Evolutionary conservation across 1,139 yeast species (phyloP), one percentile per base, ranked within the genome.

Genomic region (Lodderomyces parapsilosis): DNA sequence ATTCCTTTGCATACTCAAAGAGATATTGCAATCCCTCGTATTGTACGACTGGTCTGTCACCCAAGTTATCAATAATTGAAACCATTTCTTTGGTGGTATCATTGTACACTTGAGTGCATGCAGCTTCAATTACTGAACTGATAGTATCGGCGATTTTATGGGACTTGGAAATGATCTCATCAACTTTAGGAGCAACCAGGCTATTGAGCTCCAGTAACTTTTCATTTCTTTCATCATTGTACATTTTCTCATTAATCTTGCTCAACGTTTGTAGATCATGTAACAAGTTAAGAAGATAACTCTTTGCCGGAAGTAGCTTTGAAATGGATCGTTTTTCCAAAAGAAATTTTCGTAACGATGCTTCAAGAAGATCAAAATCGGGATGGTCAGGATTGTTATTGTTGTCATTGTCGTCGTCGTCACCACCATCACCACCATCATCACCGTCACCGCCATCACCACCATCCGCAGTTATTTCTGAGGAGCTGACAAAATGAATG

Each of bases 231-330:
- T 81, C 86, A 40, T 66, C 63, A 6, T 62, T 51, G 51, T 81
- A 81, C n/a, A 79, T 71, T 22, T 71, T 65, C 43, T 80, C 74
- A 56, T 93, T 93, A 23, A 80, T 66, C 10, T 69, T 63, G 0
- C 96, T 77, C 17, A 93, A 69, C 1, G 68, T 63, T 44, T 71
- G 72, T 40, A 91, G 60, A 58, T 94, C 99, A 14, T 63, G 63
- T 39, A 87, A 74, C 15, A 91, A 62, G 55, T 91, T 91, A 19
- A 74, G 51, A 30, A 93, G 66, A 55, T 86, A 94, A 18, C 85
- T 90, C 59, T 91, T 90, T 0, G 97, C 98, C 0, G 99, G 99
- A 36, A 89, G 77, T 19, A 94, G 70, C 61, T 94, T 94, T 0
- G 98, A 90, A 14, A 87, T 65, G 0, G 97, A 83, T 54, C 99